These are phyloP conservation scores for Colletotrichum tofieldiae DNA, from an alignment of 2,329 filamentous ascomycete species.

Conservation along the genomic window DNA sequence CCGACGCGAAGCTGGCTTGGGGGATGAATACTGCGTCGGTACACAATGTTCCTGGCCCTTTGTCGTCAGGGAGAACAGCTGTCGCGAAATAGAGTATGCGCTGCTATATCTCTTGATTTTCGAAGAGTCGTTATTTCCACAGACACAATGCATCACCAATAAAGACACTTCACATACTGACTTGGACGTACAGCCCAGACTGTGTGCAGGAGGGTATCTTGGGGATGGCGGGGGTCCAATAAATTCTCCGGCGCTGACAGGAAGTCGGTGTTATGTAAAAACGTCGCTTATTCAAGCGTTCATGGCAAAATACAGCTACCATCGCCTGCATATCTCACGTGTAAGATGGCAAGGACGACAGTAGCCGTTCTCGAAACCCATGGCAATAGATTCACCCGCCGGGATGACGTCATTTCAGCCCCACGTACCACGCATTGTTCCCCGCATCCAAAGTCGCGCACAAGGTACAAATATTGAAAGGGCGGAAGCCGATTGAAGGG, in stretches of 20 bases:
- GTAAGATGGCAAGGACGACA: no score
- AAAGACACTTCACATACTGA: no score
- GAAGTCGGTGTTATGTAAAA: neutral
- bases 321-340: neutral
- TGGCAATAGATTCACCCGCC: neutral
- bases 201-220: neutral
- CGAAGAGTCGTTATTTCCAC: accelerated
- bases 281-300: neutral
- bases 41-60: neutral
- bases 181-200: accelerated
- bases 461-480: neutral
- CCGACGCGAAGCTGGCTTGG: slow-evolving; percentile 19
- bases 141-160: no score
- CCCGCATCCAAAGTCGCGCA: slow-evolving; percentile 12
- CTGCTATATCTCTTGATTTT: neutral
- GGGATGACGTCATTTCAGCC: neutral
- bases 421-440: neutral
- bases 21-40: neutral
- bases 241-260: neutral
- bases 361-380: neutral
- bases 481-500: neutral
- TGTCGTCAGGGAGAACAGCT: neutral
- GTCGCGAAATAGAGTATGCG: neutral
- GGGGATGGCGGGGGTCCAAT: neutral
- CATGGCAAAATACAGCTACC: neutral